Evolutionary conservation across 2,329 filamentous ascomycete genomes (phyloP).

Genomic region (Fusarium tricinctum): DNA sequence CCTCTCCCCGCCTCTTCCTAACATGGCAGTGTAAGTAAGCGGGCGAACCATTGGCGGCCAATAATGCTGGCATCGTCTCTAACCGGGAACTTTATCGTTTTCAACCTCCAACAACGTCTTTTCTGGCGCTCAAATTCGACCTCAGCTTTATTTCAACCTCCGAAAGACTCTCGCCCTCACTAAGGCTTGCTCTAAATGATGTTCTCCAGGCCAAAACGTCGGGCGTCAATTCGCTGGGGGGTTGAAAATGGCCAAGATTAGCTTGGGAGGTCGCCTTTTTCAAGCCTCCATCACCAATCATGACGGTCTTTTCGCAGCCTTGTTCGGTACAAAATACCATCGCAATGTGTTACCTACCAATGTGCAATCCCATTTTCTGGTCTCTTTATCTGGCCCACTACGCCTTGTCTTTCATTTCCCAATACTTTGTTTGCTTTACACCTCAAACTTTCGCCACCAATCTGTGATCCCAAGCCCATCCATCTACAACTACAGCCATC

Average conservation of each 20-base stretch:
- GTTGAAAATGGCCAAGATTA: constrained; percentile 38
- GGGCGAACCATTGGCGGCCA: constrained; percentile 25
- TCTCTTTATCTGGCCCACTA: constrained; percentile 17
- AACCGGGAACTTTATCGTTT: constrained; percentile 10
- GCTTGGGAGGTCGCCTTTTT: constrained; percentile 33
- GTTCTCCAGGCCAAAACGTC: neutral
- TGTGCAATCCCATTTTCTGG: constrained; percentile 16
- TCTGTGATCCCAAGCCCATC: constrained; percentile 4
- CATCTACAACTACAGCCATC: constrained; percentile 15
- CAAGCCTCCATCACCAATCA: constrained; percentile 39
- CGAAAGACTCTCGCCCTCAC: neutral
- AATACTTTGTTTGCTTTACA: constrained; percentile 23
- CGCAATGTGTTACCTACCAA: constrained; percentile 22
- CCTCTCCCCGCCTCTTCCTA: constrained; percentile 16
- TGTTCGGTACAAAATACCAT: constrained; percentile 29
- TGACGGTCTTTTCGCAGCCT: constrained; percentile 26
- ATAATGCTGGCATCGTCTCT: constrained; percentile 4
- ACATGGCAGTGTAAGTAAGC: constrained; percentile 13
- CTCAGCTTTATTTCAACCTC: constrained; percentile 16
- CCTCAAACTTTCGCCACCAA: constrained; percentile 10
- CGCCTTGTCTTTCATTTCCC: constrained; percentile 18
- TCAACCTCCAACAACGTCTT: constrained; percentile 11
- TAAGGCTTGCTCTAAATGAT: constrained; percentile 8
- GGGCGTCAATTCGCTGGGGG: constrained; percentile 22
- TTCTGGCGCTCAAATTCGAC: constrained; percentile 7